Evolutionary conservation across 805 yeast species (phyloP).

Genomic region (Cyberlindnera mrakii): DNA sequence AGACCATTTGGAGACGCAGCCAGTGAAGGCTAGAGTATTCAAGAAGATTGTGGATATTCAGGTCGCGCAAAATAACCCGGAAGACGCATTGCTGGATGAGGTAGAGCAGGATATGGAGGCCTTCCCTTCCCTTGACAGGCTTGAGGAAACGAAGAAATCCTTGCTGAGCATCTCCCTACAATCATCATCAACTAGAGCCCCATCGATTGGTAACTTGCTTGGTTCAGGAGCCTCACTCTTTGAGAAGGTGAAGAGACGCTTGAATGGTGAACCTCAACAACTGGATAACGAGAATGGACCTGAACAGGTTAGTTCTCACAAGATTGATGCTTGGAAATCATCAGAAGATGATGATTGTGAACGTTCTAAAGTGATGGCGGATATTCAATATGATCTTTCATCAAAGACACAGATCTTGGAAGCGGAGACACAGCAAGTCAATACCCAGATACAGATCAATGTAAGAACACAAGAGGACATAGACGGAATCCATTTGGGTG

Average conservation of each 20-base stretch:
- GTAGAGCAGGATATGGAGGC: not conserved
- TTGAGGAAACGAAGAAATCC: not conserved
- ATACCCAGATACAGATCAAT: no score
- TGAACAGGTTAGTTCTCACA: not conserved
- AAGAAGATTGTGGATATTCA: constrained; percentile 12
- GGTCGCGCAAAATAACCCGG: constrained; percentile 1
- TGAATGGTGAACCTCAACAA: constrained; percentile 11
- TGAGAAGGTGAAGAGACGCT: constrained; percentile 14
- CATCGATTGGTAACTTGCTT: constrained; percentile 1
- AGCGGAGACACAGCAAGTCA: no score
- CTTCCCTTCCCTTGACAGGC: no score
- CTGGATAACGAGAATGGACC: not conserved
- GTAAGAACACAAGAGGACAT: no score
- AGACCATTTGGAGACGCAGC: constrained; percentile 15
- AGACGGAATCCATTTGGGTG: no score
- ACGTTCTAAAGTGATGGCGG: not conserved
- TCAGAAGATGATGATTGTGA: not conserved
- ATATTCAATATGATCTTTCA: no score
- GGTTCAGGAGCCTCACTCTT: constrained; percentile 7
- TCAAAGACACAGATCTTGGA: no score
- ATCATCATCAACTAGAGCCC: not conserved
- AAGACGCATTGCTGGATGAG: not conserved
- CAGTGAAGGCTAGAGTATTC: constrained; percentile 16
- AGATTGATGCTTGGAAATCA: not conserved
- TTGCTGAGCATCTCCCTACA: not conserved